A percentile compares a stretch with the other conserved stretches of the same genome.
Conservation (phyloP, 306 rosid genomes). For the Trifolium dubium region DNA sequence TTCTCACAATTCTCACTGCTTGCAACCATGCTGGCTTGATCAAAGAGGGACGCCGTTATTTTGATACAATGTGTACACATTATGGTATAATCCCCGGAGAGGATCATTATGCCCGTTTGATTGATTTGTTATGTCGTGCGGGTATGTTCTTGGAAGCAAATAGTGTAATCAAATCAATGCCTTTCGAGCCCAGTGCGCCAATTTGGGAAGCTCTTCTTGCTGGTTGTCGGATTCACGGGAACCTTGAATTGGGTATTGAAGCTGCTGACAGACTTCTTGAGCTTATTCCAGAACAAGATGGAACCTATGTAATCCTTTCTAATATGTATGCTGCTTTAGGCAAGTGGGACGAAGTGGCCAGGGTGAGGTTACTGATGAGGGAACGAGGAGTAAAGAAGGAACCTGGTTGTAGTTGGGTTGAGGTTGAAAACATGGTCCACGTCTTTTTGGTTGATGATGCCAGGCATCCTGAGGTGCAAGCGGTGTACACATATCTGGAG, state of each 20-base stretch:
- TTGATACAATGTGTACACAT: constrained; percentile 45
- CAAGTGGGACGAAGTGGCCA: constrained; percentile 57
- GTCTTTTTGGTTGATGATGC: constrained; percentile 63
- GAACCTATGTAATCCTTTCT: constrained; percentile 55
- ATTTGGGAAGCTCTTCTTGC: constrained; percentile 66
- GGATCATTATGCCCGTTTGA: constrained; percentile 61
- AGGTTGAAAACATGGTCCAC: constrained; percentile 58
- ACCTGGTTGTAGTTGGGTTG: constrained; percentile 69
- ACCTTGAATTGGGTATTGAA: constrained; percentile 54
- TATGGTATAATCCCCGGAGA: constrained; percentile 55
- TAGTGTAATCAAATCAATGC: constrained; percentile 52
- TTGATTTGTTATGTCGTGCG: constrained; percentile 59
- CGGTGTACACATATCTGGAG: constrained; percentile 56
- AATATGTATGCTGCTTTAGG: constrained; percentile 62
- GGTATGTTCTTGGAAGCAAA: constrained; percentile 56
- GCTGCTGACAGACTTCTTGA: constrained; percentile 53
- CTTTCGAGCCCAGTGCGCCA: constrained; percentile 52
- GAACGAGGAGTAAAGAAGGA: constrained; percentile 59
- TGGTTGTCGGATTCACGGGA: constrained; percentile 58
- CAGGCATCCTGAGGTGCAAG: constrained; percentile 57
- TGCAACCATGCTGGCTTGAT: constrained; percentile 61
- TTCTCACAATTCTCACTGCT: constrained; percentile 62
- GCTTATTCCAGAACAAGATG: constrained; percentile 56
- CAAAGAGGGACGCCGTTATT: constrained; percentile 52
- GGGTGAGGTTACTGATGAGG: constrained; percentile 57